Percentiles rank a stretch among this genome's conserved stretches.
These are phyloP conservation scores for Aspergillus ustus DNA, from an alignment of 2,329 filamentous ascomycete species.

Conservation along the genomic window DNA sequence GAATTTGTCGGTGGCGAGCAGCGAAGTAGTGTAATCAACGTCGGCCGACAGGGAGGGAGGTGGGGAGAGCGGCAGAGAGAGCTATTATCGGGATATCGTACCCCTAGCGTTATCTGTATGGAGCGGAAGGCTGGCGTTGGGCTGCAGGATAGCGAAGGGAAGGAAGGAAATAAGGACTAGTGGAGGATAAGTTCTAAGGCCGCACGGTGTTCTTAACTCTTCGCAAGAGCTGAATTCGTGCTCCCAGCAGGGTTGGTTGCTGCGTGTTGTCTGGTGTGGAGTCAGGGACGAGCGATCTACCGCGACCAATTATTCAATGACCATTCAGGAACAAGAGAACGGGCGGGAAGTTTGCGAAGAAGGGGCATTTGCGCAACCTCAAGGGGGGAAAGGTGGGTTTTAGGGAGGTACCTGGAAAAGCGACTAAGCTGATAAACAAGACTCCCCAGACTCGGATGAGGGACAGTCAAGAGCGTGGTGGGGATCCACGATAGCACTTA, in stretches of 20 bases:
- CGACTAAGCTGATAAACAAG: conserved; percentile 15
- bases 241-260: conserved; percentile 23
- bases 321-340: conserved; percentile 25
- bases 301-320: conserved; percentile 30
- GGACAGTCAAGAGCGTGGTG: conserved; percentile 13
- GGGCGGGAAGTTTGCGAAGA: conserved; percentile 17
- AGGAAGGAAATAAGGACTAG: conserved; percentile 4
- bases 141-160: conserved; percentile 1
- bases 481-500: conserved; percentile 9
- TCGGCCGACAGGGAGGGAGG: conserved; percentile 2
- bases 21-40: conserved; percentile 7
- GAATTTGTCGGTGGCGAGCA: not conserved
- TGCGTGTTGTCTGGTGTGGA: conserved; percentile 30
- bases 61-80: conserved; percentile 2
- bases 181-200: conserved; percentile 16
- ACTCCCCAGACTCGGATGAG: conserved; percentile 15
- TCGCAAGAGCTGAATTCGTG: conserved; percentile 18
- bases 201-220: conserved; percentile 16
- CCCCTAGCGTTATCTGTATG: conserved; percentile 9
- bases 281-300: conserved; percentile 31
- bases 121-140: not conserved
- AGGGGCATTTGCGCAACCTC: conserved; percentile 22
- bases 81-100: conserved; percentile 13
- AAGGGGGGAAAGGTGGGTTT: conserved; percentile 18
- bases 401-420: conserved; percentile 17